Percentiles rank a stretch among this genome's conserved stretches.
Conservation (phyloP, 2,329 filamentous ascomycete genomes). For the Incumbomyces delicatus region DNA sequence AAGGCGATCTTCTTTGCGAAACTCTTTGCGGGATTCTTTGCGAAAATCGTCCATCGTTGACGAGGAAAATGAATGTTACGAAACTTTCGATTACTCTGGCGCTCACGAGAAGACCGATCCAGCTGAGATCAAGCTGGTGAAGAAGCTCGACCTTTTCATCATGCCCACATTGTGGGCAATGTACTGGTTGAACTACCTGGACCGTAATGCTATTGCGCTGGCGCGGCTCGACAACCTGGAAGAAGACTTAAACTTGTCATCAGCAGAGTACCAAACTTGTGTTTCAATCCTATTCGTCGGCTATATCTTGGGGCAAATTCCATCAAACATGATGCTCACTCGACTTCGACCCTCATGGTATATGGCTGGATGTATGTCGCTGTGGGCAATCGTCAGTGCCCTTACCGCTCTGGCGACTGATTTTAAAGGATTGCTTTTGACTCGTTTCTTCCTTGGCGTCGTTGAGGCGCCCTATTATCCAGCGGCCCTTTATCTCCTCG, state of each 20-base stretch:
- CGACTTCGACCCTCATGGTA: constrained; percentile 22
- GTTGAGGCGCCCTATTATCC: constrained; percentile 45
- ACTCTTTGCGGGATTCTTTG: neutral
- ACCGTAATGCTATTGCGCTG: constrained; percentile 25
- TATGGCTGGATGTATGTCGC: constrained; percentile 29
- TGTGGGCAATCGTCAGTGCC: constrained; percentile 27
- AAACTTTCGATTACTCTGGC: constrained; percentile 30
- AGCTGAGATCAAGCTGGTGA: constrained; percentile 29
- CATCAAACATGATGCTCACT: constrained; percentile 10
- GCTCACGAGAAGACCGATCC: constrained; percentile 32
- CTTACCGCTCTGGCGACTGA: constrained; percentile 29
- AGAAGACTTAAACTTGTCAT: constrained; percentile 22
- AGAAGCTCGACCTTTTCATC: constrained; percentile 29
- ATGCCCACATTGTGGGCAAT: constrained; percentile 33
- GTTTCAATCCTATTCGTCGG: constrained; percentile 23
- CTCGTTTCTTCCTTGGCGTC: constrained; percentile 33
- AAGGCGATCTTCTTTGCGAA: neutral
- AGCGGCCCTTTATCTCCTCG: constrained; percentile 53
- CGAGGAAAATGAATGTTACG: constrained; percentile 1
- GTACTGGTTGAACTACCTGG: constrained; percentile 27
- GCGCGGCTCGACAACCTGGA: constrained; percentile 24
- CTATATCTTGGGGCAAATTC: constrained; percentile 21
- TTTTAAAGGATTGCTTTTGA: constrained; percentile 32
- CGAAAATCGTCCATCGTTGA: constrained; percentile 1
- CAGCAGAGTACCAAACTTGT: constrained; percentile 25